These are phyloP conservation scores for Suillus decipiens DNA, from an alignment of 768 basidiomycete species.

Conservation along the genomic window DNA sequence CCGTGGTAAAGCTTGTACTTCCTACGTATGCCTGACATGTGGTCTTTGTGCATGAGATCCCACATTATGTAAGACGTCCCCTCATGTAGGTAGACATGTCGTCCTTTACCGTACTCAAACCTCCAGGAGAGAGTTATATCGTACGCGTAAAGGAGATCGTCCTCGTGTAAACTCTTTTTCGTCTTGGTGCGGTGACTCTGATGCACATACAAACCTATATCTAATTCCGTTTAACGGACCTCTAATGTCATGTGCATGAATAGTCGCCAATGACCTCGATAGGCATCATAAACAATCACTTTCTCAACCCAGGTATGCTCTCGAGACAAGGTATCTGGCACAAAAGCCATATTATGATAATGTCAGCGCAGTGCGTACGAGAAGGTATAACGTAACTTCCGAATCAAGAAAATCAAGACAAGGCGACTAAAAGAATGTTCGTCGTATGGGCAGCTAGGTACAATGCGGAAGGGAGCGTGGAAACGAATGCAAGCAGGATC, in stretches of 20 bases:
- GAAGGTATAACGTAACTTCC: constrained; percentile 16
- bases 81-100: too few relatives aligned
- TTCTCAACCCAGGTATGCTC: background rate
- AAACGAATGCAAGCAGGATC: constrained; percentile 21
- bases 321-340: background rate
- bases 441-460: constrained; percentile 9
- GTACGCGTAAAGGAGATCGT: too few relatives aligned
- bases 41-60: too few relatives aligned
- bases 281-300: background rate
- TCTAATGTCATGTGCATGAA: background rate
- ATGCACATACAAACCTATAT: background rate
- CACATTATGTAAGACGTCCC: too few relatives aligned
- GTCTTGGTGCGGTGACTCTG: background rate
- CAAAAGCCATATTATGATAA: constrained; percentile 1
- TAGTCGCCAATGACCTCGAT: background rate
- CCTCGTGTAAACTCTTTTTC: background rate
- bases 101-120: too few relatives aligned
- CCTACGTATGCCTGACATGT: too few relatives aligned
- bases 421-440: constrained; percentile 30
- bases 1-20: too few relatives aligned
- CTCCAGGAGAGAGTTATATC: too few relatives aligned
- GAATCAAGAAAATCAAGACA: constrained; percentile 14
- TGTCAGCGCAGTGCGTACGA: constrained; percentile 13
- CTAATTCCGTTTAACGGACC: background rate
- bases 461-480: constrained; percentile 8